Base-by-base conservation (phyloP, 805 yeast genomes). In the Starmerella tilneyi region DNA sequence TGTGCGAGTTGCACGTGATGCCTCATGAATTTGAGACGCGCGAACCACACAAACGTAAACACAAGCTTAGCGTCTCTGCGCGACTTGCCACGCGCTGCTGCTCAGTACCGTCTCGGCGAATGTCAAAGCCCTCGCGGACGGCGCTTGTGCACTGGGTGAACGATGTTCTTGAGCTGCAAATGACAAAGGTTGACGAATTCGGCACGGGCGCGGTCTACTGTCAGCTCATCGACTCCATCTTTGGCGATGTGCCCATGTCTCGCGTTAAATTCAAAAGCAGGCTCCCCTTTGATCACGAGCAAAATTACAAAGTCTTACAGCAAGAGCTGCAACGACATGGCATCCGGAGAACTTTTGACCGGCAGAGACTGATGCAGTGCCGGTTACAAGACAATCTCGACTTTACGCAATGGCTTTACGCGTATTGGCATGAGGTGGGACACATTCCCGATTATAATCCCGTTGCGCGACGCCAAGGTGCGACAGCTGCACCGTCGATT, bases 121-220 rank as follows among this genome's bases (percentile, higher is more conserved):
- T 36, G 40, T 36, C 40, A 8, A 37, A 34, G 26, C 49, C 45
- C 56, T 83, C 94, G 7, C 76, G 97, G 56, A 76, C 79, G 35
- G 96, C 85, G 56, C 71, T 92, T 15, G 65, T 92, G 45, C 73
- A 72, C 45, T 92, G 97, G 97, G 70, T 92, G 53, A 89, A 89
- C 58, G 69, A 74, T 34, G 72, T 83, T 3, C 69, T 85, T 38
- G 73, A 73, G 35, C 63, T 86, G 33, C 69, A 77, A 50, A 75
- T 83, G 56, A 69, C 76, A 29, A 84, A 82, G 59, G 81, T 92
- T 1, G 98, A 92, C 60, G 88, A 88, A 63, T 80, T 96, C 59
- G 99, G 99, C 15, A 76, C 82, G 2, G 99, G 99, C 2, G 96
- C 96, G 1, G 89, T 85, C 1, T 89, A 84, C 61, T 86, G 96